Percentiles rank a stretch among this genome's conserved stretches.
Conservation (phyloP, 345 rosid species). For the Hevea brasiliensis region DNA sequence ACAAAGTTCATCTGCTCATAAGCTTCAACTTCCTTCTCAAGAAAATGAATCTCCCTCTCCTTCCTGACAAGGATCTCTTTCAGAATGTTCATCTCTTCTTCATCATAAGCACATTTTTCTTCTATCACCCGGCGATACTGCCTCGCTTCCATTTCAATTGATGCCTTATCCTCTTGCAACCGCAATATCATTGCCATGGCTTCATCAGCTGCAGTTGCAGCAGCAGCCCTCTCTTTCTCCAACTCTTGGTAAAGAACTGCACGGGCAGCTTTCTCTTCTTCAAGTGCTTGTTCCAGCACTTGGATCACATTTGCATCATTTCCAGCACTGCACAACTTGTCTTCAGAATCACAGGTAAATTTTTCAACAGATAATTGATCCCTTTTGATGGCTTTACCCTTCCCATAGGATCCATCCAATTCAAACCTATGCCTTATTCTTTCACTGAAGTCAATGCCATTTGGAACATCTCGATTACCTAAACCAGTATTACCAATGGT, state of each 20-base stretch:
- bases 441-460: conserved; percentile 26
- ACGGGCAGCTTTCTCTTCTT: conserved; percentile 22
- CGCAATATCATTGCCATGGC: conserved; percentile 40
- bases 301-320: conserved; percentile 15
- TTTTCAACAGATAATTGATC: conserved; percentile 33
- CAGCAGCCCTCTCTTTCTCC: conserved; percentile 40
- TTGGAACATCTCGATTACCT: conserved; percentile 35
- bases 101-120: conserved; percentile 32
- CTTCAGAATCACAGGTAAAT: conserved; percentile 10
- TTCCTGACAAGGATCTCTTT: conserved; percentile 30
- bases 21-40: conserved; percentile 28
- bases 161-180: conserved; percentile 37
- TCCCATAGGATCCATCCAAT: conserved; percentile 25
- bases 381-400: conserved; percentile 18
- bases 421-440: conserved; percentile 27
- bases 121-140: conserved; percentile 34
- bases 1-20: conserved; percentile 17
- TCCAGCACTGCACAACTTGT: neutral
- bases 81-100: conserved; percentile 36
- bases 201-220: conserved; percentile 37
- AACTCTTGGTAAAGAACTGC: conserved; percentile 28
- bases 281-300: conserved; percentile 19
- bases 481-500: conserved; percentile 17
- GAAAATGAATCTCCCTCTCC: conserved; percentile 35
- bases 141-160: conserved; percentile 32